Evolutionary conservation across 768 basidiomycete species (phyloP), one percentile per base, ranked within the genome.

Genomic region (Boletus reticuloceps): DNA sequence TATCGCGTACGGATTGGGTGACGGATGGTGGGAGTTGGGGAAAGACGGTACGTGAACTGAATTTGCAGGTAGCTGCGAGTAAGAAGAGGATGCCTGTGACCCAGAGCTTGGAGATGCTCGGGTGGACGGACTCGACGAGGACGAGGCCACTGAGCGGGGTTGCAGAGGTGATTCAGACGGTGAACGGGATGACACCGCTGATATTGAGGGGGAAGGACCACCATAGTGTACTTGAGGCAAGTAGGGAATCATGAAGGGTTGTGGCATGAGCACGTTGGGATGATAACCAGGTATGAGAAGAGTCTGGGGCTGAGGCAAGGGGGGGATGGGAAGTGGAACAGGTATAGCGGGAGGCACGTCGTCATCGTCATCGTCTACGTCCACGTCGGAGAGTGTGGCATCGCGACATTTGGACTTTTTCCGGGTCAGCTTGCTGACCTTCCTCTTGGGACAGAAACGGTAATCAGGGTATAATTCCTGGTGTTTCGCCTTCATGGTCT

Each of bases 361-460:
- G 4, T 20, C 22, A 17, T 34, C 49, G 0, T 5, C 29, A 8
- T 39, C 22, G 22, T 43, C 27, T 25, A 40, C 31, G 40, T 43
- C 27, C 31, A 40, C 31, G 40, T 49, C 39, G 19, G 43, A 17
- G 16, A 44, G 38, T 32, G 66, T 59, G 47, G 61, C 64, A 61
- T 65, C 58, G 48, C 55, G 60, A 44, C 55, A 60, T 4, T 60
- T 61, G 36, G 53, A 19, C 45, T 63, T 68, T 52, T 54, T 68
- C 56, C 70, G 66, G 31, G 62, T 65, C 29, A 70, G 66, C 51
- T 74, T 78, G 55, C 77, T 74, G 45, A 80, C 80, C 63, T 77
- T 82, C 65, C 77, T 84, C 66, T 75, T 72, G 0, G 85, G 85
- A 47, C 73, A 71, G 55, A 81, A 87, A 19, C 79, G 77, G 62